Percentiles rank a stretch among this genome's conserved stretches.
phyloP scores from a whole-genome alignment of 305 asterid genomes.

The Fraxinus paxiana region DNA sequence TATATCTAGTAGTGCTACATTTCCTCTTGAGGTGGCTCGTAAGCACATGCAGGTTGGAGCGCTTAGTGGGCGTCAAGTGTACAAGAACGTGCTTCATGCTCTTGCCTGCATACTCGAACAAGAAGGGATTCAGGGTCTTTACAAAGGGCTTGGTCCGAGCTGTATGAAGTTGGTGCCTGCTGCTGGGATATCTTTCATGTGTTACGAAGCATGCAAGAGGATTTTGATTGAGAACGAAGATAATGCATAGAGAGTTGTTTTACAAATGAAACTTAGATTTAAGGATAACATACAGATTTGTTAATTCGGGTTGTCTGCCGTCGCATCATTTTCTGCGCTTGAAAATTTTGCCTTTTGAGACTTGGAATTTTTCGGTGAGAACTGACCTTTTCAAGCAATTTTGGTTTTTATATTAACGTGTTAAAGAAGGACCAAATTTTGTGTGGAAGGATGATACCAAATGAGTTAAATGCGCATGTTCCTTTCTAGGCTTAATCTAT shows the following conservation, averaged over 20 bases:
- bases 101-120: conserved; percentile 69
- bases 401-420: neutral
- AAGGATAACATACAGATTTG: conserved; percentile 16
- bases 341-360: conserved; percentile 17
- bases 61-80: conserved; percentile 73
- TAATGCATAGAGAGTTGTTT: conserved; percentile 33
- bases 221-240: conserved; percentile 76
- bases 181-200: conserved; percentile 97
- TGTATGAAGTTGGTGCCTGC: conserved; percentile 93
- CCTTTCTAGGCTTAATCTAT: neutral
- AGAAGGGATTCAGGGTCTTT: conserved; percentile 76
- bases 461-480: neutral
- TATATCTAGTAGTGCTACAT: conserved; percentile 87
- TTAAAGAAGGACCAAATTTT: neutral
- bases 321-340: neutral
- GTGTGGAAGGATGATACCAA: neutral
- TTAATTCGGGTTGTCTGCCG: conserved; percentile 4
- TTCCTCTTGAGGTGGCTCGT: conserved; percentile 94
- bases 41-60: conserved; percentile 98
- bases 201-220: conserved; percentile 91
- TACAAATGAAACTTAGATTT: conserved; percentile 8
- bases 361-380: conserved; percentile 15
- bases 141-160: conserved; percentile 93
- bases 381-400: neutral
- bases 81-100: conserved; percentile 79